phyloP scores from a whole-genome alignment of 208 protist species.

The Blastocrithidia nonstop region DNA sequence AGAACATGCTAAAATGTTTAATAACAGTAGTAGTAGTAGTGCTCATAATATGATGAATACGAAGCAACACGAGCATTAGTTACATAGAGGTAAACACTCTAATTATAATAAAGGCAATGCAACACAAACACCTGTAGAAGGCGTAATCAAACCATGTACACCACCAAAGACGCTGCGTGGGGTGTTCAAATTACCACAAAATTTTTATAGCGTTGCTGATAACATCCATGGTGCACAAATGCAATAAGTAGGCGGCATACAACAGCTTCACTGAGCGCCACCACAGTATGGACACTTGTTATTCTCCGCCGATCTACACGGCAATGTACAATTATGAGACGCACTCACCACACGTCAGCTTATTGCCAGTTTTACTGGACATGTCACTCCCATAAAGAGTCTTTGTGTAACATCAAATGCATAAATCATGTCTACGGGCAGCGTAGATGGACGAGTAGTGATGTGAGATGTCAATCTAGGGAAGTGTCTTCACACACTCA shows the following conservation, averaged over 20 bases:
- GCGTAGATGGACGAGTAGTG: conserved; percentile 76
- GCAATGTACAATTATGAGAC: conserved; percentile 84
- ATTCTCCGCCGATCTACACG: conserved; percentile 83
- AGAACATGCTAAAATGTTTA: no score
- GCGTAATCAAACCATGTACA: conserved; percentile 11
- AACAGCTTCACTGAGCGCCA: conserved; percentile 86
- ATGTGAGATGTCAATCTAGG: conserved; percentile 93
- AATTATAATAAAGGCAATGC: no score
- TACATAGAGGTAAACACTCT: no score
- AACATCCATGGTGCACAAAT: no score
- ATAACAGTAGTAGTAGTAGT: no score
- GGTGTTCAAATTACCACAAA: no score
- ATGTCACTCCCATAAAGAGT: conserved; percentile 83
- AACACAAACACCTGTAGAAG: no score
- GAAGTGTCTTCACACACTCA: conserved; percentile 35
- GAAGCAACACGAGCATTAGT: no score
- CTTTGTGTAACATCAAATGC: conserved; percentile 82
- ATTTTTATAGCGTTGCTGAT: no score
- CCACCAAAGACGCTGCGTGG: conserved; percentile 34
- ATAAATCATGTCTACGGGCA: conserved; percentile 78
- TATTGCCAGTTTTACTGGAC: conserved; percentile 87
- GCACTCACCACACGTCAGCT: conserved; percentile 25
- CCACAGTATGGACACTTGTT: conserved; percentile 85
- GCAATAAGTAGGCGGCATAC: no score
- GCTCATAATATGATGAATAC: no score